Evolutionary conservation across 1,139 yeast genomes (phyloP), one percentile per base, ranked within the genome.

Genomic region (Diutina sp.): DNA sequence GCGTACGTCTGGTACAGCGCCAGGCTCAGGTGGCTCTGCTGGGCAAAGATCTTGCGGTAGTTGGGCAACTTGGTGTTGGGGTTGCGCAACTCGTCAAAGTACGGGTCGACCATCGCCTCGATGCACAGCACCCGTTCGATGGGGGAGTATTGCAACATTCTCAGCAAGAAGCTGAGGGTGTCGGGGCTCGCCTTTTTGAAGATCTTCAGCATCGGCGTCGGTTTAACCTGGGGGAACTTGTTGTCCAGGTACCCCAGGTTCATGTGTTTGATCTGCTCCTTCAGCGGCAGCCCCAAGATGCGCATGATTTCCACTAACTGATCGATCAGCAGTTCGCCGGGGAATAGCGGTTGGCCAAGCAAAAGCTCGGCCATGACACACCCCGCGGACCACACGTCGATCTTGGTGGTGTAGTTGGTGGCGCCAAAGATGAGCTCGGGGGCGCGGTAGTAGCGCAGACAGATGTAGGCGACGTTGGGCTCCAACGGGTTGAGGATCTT

Each of bases 241-340:
- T 93, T 97, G 69, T 93, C 99, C 86, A 90, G 88, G 73, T 93
- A 95, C 71, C 90, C 91, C 58, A 97, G 96, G 71, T 93, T 93
- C 99, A 93, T 93, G 61, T 91, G 83, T 67, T 85, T 81, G 63
- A 93, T 93, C 71, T 93, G 97, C 56, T 90, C 97, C 60, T 88
- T 83, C 28, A 96, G 78, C 16, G 99, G 99, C 1, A 99, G 93
- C 12, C 99, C 99, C 67, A 93, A 77, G 38, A 93, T 90, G 70
- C 93, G 93, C 69, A 93, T 93, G 65, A 93, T 93, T 70, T 93
- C 99, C 30, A 93, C 99, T 66, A 93, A 79, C 71, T 93, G 99
- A 71, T 93, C 99, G 60, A 93, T 91, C 55, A 99, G 98, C 58
- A 93, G 85, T 69, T 93, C 98, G 56, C 99, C 99, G 9, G 99